These are phyloP conservation scores for Haematococcus sp. DNA, from an alignment of 139 green algal genomes.

Conservation along the genomic window DNA sequence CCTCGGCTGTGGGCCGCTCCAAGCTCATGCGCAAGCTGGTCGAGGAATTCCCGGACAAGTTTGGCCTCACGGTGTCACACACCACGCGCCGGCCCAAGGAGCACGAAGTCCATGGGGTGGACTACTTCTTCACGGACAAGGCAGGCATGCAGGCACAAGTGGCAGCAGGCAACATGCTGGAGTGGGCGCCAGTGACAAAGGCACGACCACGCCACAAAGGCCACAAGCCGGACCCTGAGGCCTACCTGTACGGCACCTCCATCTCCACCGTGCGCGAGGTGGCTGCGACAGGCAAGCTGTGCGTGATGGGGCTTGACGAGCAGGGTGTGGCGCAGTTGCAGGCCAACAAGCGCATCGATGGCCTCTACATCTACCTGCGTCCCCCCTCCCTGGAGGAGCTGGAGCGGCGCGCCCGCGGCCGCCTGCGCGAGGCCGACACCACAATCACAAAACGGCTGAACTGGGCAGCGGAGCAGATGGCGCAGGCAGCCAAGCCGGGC, in stretches of 20 bases:
- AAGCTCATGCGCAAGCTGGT: slow-evolving; percentile 50
- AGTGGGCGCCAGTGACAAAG: slow-evolving; percentile 28
- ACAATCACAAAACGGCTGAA: slow-evolving; percentile 54
- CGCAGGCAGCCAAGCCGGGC: slow-evolving; percentile 7
- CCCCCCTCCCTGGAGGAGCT: slow-evolving; percentile 56
- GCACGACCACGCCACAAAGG: not conserved
- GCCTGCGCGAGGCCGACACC: slow-evolving; percentile 50
- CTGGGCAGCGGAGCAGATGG: slow-evolving; percentile 39
- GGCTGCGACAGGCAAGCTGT: slow-evolving; percentile 68
- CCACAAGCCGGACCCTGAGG: not conserved
- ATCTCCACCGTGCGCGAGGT: slow-evolving; percentile 60
- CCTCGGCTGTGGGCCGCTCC: slow-evolving; percentile 51
- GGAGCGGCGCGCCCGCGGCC: slow-evolving; percentile 41
- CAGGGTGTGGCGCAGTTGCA: slow-evolving; percentile 46
- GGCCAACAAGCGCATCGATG: slow-evolving; percentile 64
- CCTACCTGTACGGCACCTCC: slow-evolving; percentile 52
- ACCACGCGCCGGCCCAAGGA: slow-evolving; percentile 16
- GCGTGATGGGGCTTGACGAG: slow-evolving; percentile 63
- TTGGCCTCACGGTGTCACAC: slow-evolving; percentile 24
- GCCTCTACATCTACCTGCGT: slow-evolving; percentile 60
- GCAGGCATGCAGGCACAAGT: slow-evolving; percentile 21
- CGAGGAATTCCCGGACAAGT: slow-evolving; percentile 50
- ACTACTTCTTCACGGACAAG: slow-evolving; percentile 63
- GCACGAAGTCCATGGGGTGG: slow-evolving; percentile 25
- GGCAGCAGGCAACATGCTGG: slow-evolving; percentile 14